These are phyloP conservation scores for Suhomyces emberorum DNA, from an alignment of 805 yeast species.

Conservation along the genomic window DNA sequence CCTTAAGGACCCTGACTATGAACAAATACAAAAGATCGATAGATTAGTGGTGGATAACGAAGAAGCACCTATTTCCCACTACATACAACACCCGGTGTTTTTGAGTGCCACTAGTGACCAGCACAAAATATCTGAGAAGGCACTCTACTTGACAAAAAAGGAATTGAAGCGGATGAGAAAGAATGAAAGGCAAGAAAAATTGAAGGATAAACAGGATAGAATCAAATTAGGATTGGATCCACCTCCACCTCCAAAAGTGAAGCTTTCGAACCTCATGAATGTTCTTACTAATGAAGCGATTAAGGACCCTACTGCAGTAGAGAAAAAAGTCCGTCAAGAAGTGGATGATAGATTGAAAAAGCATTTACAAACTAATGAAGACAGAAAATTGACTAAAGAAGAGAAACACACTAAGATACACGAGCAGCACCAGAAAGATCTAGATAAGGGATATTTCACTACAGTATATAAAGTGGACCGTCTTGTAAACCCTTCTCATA, in stretches of 20 bases:
- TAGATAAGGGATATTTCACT: constrained; percentile 49
- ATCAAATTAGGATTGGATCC: constrained; percentile 79
- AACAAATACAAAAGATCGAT: constrained; percentile 24
- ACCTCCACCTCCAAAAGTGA: constrained; percentile 87
- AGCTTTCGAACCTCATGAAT: constrained; percentile 77
- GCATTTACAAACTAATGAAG: constrained; percentile 62
- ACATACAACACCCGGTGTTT: constrained; percentile 80
- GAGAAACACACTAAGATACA: constrained; percentile 49
- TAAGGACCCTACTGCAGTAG: constrained; percentile 85
- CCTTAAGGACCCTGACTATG: constrained; percentile 38
- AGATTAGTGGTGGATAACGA: constrained; percentile 35
- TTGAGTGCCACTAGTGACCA: constrained; percentile 55
- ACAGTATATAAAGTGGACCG: constrained; percentile 57
- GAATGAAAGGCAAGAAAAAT: constrained; percentile 59
- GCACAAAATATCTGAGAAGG: constrained; percentile 36
- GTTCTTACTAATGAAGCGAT: constrained; percentile 84
- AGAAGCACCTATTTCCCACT: constrained; percentile 55
- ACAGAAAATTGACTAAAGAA: constrained; percentile 59
- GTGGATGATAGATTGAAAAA: constrained; percentile 55
- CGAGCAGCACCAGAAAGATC: constrained; percentile 42
- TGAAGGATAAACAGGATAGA: constrained; percentile 71
- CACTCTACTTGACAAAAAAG: constrained; percentile 65
- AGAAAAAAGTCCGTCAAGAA: constrained; percentile 63
- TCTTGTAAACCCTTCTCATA: constrained; percentile 61
- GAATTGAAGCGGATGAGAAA: constrained; percentile 74